phyloP scores from a whole-genome alignment of 1,284 basidiomycete species.

The Ganoderma multipileum region DNA sequence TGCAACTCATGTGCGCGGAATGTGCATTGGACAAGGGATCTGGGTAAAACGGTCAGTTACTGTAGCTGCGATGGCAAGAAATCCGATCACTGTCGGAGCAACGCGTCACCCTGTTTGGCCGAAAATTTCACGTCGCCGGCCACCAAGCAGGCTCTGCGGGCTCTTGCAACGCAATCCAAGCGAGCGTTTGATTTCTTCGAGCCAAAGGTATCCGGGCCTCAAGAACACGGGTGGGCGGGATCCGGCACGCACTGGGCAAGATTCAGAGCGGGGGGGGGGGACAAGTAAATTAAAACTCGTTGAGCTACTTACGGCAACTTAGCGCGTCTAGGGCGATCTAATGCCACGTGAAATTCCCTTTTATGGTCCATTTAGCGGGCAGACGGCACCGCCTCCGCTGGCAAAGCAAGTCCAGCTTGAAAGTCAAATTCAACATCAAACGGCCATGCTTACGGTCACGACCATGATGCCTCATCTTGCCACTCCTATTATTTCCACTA shows the following conservation, averaged over 20 bases:
- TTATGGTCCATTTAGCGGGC: background rate
- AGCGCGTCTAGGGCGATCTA: background rate
- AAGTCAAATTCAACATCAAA: background rate
- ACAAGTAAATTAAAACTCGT: too few relatives aligned
- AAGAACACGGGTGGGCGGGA: too few relatives aligned
- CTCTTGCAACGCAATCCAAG: too few relatives aligned
- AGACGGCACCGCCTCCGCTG: background rate
- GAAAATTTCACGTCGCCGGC: too few relatives aligned
- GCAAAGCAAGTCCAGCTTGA: background rate
- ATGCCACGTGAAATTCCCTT: background rate
- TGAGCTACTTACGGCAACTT: too few relatives aligned
- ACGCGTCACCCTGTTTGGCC: background rate
- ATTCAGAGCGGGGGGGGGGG: too few relatives aligned
- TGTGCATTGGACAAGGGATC: background rate
- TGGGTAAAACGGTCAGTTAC: background rate
- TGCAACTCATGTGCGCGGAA: background rate
- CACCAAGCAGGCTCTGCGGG: too few relatives aligned
- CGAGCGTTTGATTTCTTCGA: too few relatives aligned
- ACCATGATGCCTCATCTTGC: too few relatives aligned
- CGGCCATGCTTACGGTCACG: too few relatives aligned
- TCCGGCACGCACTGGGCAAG: too few relatives aligned
- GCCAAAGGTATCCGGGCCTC: too few relatives aligned
- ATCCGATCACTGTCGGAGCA: background rate
- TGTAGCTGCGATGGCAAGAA: background rate
- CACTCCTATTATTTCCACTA: background rate